Evolutionary conservation across 2,329 filamentous ascomycete species (phyloP).

Genomic region (Alternaria arbusti): DNA sequence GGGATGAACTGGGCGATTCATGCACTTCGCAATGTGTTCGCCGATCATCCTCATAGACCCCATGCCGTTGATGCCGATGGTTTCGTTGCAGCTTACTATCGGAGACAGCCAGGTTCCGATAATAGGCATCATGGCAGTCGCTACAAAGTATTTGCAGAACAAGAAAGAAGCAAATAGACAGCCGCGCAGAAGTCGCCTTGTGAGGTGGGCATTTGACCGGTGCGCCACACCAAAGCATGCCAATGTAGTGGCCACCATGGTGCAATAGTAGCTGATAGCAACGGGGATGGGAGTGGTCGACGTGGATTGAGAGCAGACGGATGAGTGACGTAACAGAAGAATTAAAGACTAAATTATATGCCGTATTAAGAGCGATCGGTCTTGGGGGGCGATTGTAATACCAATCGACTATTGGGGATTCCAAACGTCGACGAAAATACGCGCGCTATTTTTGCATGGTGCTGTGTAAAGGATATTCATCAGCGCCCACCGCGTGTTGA

Average conservation of each 20-base stretch:
- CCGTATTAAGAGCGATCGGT: background rate
- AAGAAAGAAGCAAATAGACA: slow-evolving; percentile 18
- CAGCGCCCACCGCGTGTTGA: slow-evolving; percentile 19
- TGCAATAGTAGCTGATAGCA: background rate
- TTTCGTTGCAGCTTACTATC: background rate
- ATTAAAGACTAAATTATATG: background rate
- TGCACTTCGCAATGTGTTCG: background rate
- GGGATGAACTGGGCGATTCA: background rate
- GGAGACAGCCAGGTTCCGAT: background rate
- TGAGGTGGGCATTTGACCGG: slow-evolving; percentile 11
- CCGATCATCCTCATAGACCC: background rate
- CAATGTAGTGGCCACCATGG: slow-evolving; percentile 6
- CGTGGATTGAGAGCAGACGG: background rate
- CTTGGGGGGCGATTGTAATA: background rate
- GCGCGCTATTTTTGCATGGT: slow-evolving; percentile 23
- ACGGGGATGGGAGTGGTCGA: background rate
- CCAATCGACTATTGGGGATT: background rate
- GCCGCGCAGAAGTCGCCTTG: slow-evolving; percentile 4
- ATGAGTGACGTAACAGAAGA: background rate
- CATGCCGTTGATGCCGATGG: background rate
- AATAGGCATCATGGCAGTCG: background rate
- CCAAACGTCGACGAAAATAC: background rate
- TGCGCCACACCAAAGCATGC: slow-evolving; percentile 9
- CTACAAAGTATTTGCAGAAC: background rate
- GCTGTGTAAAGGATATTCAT: slow-evolving; percentile 29